A percentile compares a stretch with the other conserved stretches of the same genome.
Evolutionary conservation across 495 filamentous ascomycete genomes (phyloP).

Genomic region (Monascus purpureus): DNA sequence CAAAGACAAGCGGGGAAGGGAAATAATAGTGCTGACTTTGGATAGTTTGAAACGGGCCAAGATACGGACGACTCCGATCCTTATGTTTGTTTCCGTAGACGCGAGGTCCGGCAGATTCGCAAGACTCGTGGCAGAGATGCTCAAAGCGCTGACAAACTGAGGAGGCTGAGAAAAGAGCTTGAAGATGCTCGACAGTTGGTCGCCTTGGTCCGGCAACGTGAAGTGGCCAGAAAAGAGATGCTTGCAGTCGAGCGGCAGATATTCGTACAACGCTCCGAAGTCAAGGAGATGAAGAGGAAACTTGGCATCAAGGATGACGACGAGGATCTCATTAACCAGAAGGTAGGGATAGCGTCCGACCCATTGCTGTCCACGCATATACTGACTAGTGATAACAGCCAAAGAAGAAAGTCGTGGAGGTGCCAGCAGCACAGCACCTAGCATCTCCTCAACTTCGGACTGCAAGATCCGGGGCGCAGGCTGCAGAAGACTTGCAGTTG

Average conservation of each 20-base stretch:
- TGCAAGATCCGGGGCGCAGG: slow-evolving; percentile 50
- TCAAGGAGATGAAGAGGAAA: slow-evolving; percentile 79
- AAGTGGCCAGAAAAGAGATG: slow-evolving; percentile 62
- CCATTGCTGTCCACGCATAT: neutral
- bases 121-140: slow-evolving; percentile 91
- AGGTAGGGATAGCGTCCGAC: slow-evolving; percentile 44
- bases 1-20: too few relatives aligned
- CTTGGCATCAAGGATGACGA: slow-evolving; percentile 83
- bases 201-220: slow-evolving; percentile 59
- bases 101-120: slow-evolving; percentile 84
- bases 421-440: slow-evolving; percentile 38
- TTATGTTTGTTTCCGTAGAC: slow-evolving; percentile 94
- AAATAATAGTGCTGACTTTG: slow-evolving; percentile 12
- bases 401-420: slow-evolving; percentile 51
- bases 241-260: slow-evolving; percentile 57
- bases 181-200: slow-evolving; percentile 79
- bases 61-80: slow-evolving; percentile 94
- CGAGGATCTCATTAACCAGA: slow-evolving; percentile 88
- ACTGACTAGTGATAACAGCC: slow-evolving; percentile 33
- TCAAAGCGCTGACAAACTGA: slow-evolving; percentile 86
- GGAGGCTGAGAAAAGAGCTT: slow-evolving; percentile 78
- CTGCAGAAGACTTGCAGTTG: slow-evolving; percentile 57
- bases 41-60: slow-evolving; percentile 72
- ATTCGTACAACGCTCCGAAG: slow-evolving; percentile 63
- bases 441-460: slow-evolving; percentile 48